phyloP scores from a whole-genome alignment of 305 asterid genomes.

The Solanum hybrid region DNA sequence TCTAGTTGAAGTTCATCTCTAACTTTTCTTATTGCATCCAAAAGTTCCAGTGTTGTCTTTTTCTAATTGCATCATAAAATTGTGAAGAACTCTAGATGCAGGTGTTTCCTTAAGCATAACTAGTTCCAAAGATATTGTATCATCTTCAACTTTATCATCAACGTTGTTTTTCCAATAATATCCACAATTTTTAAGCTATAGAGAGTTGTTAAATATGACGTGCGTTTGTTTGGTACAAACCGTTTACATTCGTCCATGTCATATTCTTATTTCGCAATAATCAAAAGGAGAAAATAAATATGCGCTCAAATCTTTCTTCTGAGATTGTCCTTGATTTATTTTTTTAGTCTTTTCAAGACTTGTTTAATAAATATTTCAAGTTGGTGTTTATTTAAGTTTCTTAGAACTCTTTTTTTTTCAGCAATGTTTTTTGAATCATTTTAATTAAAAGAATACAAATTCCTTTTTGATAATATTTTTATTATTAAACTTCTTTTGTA shows the following conservation, averaged over 20 bases:
- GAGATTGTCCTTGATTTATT: background rate
- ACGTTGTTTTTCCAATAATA: too few species aligned
- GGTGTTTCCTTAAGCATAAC: too few species aligned
- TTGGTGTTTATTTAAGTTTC: background rate
- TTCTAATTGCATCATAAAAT: too few species aligned
- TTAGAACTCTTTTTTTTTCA: background rate
- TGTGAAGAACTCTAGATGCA: too few species aligned
- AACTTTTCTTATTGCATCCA: too few species aligned
- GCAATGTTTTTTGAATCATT: background rate
- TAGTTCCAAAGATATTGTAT: too few species aligned
- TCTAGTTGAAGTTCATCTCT: too few species aligned
- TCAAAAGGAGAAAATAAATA: background rate
- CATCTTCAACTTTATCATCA: too few species aligned
- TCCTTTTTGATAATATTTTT: background rate
- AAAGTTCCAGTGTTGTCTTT: too few species aligned
- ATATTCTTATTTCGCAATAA: background rate
- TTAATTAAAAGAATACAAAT: background rate
- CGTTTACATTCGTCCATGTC: background rate
- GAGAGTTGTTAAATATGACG: background rate
- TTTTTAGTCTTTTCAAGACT: background rate
- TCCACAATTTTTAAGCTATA: too few species aligned
- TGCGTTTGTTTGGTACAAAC: background rate
- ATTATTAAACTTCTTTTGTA: background rate
- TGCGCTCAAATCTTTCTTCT: too few species aligned
- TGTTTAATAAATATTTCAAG: background rate